These are phyloP conservation scores for Sphagnurus paluster DNA, from an alignment of 1,284 basidiomycete genomes.

Conservation along the genomic window DNA sequence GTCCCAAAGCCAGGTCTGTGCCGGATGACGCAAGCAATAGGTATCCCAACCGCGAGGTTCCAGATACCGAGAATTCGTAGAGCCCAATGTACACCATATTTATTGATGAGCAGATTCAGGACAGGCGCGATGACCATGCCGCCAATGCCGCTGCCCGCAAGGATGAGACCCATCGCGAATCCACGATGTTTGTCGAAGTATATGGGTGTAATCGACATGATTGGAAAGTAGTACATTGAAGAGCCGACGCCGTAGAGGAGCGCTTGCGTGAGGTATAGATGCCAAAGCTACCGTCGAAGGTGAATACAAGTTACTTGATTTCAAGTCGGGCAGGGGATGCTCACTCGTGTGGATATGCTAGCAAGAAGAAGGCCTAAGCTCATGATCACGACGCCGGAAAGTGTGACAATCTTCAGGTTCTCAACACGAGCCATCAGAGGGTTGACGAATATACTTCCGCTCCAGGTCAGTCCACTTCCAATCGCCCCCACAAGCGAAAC, in stretches of 20 bases:
- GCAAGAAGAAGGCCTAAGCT: conserved; percentile 41
- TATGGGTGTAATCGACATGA: conserved; percentile 42
- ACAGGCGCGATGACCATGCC: conserved; percentile 46
- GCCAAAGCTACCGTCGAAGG: conserved; percentile 36
- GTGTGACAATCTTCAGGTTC: conserved; percentile 36
- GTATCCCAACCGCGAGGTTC: conserved; percentile 40
- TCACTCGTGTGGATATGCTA: conserved; percentile 32
- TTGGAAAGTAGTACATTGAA: conserved; percentile 44
- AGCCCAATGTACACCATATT: conserved; percentile 36
- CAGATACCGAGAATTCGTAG: conserved; percentile 40
- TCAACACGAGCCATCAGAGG: conserved; percentile 37
- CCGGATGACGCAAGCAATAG: conserved; percentile 35
- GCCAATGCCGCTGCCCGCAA: conserved; percentile 42
- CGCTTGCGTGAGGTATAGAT: conserved; percentile 43
- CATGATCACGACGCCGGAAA: conserved; percentile 41
- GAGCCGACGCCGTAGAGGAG: conserved; percentile 44
- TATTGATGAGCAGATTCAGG: conserved; percentile 36
- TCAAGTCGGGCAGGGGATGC: neutral
- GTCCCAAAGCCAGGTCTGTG: conserved; percentile 27
- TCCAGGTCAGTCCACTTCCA: conserved; percentile 47
- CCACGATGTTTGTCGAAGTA: conserved; percentile 47
- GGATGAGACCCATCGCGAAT: conserved; percentile 45
- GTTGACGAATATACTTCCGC: conserved; percentile 46
- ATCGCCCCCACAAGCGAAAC: conserved; percentile 45
- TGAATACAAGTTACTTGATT: neutral